Conservation (phyloP, 1,139 yeast genomes). For the Meyerozyma smithsonii region DNA sequence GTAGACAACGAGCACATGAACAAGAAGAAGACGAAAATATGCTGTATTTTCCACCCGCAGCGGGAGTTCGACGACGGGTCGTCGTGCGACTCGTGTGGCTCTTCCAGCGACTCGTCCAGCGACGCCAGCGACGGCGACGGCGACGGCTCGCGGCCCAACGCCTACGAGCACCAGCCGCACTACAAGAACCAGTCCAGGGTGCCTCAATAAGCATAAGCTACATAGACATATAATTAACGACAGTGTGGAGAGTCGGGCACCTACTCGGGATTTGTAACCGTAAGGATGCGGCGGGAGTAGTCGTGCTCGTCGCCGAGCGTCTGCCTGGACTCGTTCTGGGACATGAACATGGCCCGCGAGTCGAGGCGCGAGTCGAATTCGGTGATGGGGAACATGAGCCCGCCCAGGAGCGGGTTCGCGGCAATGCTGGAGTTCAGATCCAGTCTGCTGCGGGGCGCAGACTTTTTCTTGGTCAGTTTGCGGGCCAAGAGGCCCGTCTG, state of each 20-base stretch:
- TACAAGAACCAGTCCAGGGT: slow-evolving; percentile 32
- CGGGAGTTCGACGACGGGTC: slow-evolving; percentile 52
- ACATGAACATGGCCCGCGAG: slow-evolving; percentile 59
- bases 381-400: slow-evolving; percentile 34
- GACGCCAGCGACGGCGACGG: slow-evolving; percentile 26
- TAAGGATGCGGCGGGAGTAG: slow-evolving; percentile 64
- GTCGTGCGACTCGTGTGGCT: slow-evolving; percentile 24
- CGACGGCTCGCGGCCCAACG: slow-evolving; percentile 48
- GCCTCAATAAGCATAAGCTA: slow-evolving; percentile 1
- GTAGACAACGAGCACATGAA: slow-evolving; percentile 86
- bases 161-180: slow-evolving; percentile 71
- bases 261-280: slow-evolving; percentile 61
- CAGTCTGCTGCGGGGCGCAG: slow-evolving; percentile 1
- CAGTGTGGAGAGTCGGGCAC: neutral
- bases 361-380: slow-evolving; percentile 69
- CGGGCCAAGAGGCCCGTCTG: slow-evolving; percentile 22
- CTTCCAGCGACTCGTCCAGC: slow-evolving; percentile 25
- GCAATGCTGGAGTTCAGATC: slow-evolving; percentile 12
- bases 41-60: slow-evolving; percentile 90
- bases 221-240: neutral
- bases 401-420: slow-evolving; percentile 8
- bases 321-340: slow-evolving; percentile 50
- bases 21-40: slow-evolving; percentile 86
- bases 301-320: slow-evolving; percentile 73
- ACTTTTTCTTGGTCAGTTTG: slow-evolving; percentile 30